A percentile compares a stretch with the other conserved stretches of the same genome.
Conservation (phyloP, 2,329 filamentous ascomycete genomes). For the Monosporascus ibericus region DNA sequence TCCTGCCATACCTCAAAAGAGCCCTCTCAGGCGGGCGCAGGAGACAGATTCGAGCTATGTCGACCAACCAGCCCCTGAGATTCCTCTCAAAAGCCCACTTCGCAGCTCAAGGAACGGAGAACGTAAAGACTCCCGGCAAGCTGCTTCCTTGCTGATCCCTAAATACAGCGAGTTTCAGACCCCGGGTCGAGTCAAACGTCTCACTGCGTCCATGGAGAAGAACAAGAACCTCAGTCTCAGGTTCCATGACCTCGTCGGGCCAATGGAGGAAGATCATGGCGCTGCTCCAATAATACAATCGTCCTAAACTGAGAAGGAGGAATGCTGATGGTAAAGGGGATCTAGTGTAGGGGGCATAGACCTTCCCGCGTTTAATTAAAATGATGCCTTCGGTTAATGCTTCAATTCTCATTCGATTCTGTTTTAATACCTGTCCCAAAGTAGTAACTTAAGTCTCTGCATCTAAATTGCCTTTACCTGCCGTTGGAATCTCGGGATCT, state of each 20-base stretch:
- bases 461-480: conserved; percentile 19
- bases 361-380: neutral
- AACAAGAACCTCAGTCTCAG: neutral
- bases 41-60: neutral
- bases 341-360: neutral
- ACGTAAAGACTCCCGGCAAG: neutral
- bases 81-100: neutral
- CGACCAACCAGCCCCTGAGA: neutral
- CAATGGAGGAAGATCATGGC: neutral
- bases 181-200: neutral
- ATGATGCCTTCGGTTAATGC: neutral
- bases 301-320: neutral
- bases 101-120: neutral
- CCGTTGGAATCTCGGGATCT: conserved; percentile 21
- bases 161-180: neutral
- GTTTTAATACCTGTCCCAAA: neutral
- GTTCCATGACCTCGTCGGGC: neutral
- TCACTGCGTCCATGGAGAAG: neutral
- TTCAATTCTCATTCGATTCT: neutral
- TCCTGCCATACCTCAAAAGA: no score
- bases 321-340: neutral
- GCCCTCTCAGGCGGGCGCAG: no score
- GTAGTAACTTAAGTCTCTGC: neutral
- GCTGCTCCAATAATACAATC: no score
- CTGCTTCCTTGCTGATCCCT: neutral